Base-by-base conservation (phyloP, 352 stramenopile species). In the Globisporangium cylindrosporum region DNA sequence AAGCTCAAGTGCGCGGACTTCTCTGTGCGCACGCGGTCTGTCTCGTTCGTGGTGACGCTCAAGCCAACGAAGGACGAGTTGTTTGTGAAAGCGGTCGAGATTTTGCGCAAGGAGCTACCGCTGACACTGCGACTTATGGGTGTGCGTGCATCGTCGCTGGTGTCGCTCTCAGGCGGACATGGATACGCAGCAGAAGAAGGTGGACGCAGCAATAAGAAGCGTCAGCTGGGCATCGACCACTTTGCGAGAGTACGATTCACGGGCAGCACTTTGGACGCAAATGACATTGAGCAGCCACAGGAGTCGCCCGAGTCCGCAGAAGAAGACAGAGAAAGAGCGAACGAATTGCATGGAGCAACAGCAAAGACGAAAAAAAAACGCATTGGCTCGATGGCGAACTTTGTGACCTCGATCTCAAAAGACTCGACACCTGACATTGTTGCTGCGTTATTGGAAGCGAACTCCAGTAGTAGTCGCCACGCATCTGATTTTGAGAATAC, bases 1-100 rank as follows among this genome's bases (percentile, higher is more conserved):
- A 88, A 92, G 64, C 82, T 89, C 73, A 93, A 93, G 65, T 79
- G 82, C 61, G 76, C 80, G 3, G 73, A 89, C 34, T 93, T 92
- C 63, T 79, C 72, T 0, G 73, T 89, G 38, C 72, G 72, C n/a
- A 85, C 80, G 20, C 76, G 83, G 5, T 87, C 86, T 1, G 70
- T 84, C 32, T 87, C 78, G 18, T 75, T 84, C 7, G 66, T 73
- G 14, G 73, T 75, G 55, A 71, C 73, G 9, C 34, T 91, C 29
- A 78, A 67, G 56, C 56, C 56, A 15, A 79, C 73, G 15, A 73
- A 67, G 20, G 80, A 89, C 3, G 77, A 88, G 43, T 27, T 93
- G 46, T 86, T 74, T 46, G 69, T 66, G 0, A 67, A 69, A 7
- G 83, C 83, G 22, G 69, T 84, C 3, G 76, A 88, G 67, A 43